Percentiles rank a stretch among this genome's conserved stretches.
Evolutionary conservation across 2,329 filamentous ascomycete genomes (phyloP).

Genomic region (Colletotrichum gigasporum): DNA sequence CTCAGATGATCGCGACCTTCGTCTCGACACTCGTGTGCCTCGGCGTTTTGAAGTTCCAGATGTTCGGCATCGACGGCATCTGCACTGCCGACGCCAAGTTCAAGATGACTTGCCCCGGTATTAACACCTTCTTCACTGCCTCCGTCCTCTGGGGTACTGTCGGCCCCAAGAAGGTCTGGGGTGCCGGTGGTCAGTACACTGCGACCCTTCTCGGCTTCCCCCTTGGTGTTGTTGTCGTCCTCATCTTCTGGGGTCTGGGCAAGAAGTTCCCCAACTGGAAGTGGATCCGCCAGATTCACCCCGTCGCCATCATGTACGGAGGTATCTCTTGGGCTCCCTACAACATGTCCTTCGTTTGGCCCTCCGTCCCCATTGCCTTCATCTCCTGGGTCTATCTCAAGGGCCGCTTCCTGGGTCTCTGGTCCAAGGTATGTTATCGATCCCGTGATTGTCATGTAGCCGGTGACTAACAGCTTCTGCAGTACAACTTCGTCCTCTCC

Average conservation of each 20-base stretch:
- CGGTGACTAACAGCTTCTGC: conserved; percentile 31
- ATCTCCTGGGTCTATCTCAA: conserved; percentile 59
- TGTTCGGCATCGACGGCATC: conserved; percentile 43
- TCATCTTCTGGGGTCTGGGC: conserved; percentile 47
- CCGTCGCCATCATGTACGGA: conserved; percentile 52
- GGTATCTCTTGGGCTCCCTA: conserved; percentile 52
- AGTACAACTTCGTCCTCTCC: conserved; percentile 58
- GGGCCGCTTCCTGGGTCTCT: conserved; percentile 54
- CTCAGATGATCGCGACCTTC: conserved; percentile 66
- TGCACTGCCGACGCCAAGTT: conserved; percentile 48
- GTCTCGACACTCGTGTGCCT: conserved; percentile 61
- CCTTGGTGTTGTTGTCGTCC: conserved; percentile 45
- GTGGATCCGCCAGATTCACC: conserved; percentile 50
- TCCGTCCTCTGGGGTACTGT: conserved; percentile 53
- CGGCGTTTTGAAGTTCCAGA: conserved; percentile 59
- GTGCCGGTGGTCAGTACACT: conserved; percentile 45
- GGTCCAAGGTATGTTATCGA: conserved; percentile 53
- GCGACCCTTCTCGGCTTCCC: conserved; percentile 49
- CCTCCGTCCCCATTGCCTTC: conserved; percentile 56
- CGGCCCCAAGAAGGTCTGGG: conserved; percentile 48
- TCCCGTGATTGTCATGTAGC: accelerated
- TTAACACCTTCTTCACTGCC: conserved; percentile 52
- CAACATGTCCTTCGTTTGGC: conserved; percentile 59
- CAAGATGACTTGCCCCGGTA: conserved; percentile 47
- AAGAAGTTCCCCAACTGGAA: conserved; percentile 43